phyloP scores from a whole-genome alignment of 331 rosid genomes.

The Rhamnella rubrinervis region DNA sequence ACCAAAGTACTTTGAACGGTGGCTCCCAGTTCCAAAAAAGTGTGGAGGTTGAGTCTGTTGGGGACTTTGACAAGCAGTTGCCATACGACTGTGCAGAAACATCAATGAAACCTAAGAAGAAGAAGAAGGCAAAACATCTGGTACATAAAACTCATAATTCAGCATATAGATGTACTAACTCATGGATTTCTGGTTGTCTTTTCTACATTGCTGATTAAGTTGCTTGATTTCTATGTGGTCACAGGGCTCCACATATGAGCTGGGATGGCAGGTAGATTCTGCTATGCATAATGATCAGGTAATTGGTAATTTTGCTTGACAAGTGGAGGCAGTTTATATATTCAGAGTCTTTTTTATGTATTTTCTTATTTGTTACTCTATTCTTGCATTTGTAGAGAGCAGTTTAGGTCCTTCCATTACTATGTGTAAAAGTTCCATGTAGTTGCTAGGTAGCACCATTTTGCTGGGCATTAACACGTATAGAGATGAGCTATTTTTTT shows the following conservation, averaged over 20 bases:
- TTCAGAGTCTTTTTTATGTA: not conserved
- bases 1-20: slow-evolving; percentile 80
- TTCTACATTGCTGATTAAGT: slow-evolving; percentile 24
- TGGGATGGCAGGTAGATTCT: slow-evolving; percentile 87
- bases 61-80: slow-evolving; percentile 74
- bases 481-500: too few species aligned
- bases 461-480: too few species aligned
- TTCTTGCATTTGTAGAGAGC: not conserved
- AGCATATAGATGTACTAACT: slow-evolving; percentile 14
- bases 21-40: slow-evolving; percentile 83
- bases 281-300: slow-evolving; percentile 73
- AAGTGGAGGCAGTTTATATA: not conserved
- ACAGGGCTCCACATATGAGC: slow-evolving; percentile 82
- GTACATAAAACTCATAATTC: slow-evolving; percentile 48
- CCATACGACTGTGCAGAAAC: slow-evolving; percentile 91
- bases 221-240: slow-evolving; percentile 30
- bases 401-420: not conserved
- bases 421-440: too few species aligned
- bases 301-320: slow-evolving; percentile 11
- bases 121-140: slow-evolving; percentile 82
- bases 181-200: slow-evolving; percentile 13
- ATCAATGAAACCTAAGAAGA: slow-evolving; percentile 82
- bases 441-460: too few species aligned
- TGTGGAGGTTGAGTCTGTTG: slow-evolving; percentile 88
- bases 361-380: not conserved